Conservation (phyloP, 352 stramenopile genomes). For the Globisporangium alternatum region DNA sequence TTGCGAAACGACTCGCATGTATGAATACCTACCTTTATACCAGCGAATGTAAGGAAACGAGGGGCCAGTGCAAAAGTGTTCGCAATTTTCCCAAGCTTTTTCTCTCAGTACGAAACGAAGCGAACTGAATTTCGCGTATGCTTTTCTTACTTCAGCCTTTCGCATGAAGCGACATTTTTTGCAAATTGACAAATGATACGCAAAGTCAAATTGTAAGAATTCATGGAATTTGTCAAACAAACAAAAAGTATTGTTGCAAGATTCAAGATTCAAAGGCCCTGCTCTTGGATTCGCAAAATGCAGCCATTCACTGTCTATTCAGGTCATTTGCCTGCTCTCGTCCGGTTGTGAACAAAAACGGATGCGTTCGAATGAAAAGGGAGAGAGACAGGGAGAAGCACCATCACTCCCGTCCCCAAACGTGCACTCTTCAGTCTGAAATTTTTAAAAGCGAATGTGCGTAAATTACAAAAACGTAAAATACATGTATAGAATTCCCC, state of each 20-base stretch:
- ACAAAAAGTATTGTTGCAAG: no score
- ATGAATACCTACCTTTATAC: slow-evolving; percentile 12
- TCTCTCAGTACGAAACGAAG: no score
- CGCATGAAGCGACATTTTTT: neutral
- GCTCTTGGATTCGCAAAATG: neutral
- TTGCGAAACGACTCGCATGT: slow-evolving; percentile 8
- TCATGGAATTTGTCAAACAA: no score
- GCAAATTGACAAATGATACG: no score
- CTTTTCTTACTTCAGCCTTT: neutral
- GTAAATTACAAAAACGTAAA: no score
- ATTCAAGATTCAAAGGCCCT: no score
- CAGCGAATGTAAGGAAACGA: neutral
- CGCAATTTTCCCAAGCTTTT: neutral
- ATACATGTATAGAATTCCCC: no score
- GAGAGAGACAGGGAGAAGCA: neutral
- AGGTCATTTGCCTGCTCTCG: neutral
- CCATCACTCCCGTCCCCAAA: neutral
- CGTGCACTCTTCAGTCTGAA: no score
- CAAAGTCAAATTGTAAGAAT: no score
- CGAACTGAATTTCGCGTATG: slow-evolving; percentile 1
- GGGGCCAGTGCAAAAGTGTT: neutral
- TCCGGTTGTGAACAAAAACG: neutral
- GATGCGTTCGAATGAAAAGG: neutral
- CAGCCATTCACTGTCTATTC: neutral
- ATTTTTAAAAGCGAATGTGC: no score